These are phyloP conservation scores for Kodamaea anthophila DNA, from an alignment of 1,139 yeast genomes.

Conservation along the genomic window DNA sequence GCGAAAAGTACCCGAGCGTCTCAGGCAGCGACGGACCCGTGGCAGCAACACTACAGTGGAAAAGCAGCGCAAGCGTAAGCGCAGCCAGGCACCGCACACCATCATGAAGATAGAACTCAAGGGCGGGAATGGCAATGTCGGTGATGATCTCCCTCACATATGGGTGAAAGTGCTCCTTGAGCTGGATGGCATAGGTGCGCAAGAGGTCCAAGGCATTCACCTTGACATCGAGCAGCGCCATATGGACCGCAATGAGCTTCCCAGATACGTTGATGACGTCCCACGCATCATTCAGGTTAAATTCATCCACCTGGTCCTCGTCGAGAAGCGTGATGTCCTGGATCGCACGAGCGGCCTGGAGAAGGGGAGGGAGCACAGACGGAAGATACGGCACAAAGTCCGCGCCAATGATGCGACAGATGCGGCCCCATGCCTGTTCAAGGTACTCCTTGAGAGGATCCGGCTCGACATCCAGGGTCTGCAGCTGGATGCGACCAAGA, in stretches of 20 bases:
- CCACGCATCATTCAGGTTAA: constrained; percentile 86
- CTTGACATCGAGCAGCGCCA: constrained; percentile 88
- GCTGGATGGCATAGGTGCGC: constrained; percentile 79
- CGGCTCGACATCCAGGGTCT: constrained; percentile 50
- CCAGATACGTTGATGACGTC: constrained; percentile 90
- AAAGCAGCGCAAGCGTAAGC: constrained; percentile 69
- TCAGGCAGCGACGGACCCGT: constrained; percentile 52
- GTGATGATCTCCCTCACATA: constrained; percentile 75
- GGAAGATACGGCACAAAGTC: constrained; percentile 86
- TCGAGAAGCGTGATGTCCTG: constrained; percentile 87
- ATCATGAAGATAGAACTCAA: constrained; percentile 87
- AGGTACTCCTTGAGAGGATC: constrained; percentile 85
- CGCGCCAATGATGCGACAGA: constrained; percentile 78
- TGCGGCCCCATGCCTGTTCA: constrained; percentile 95
- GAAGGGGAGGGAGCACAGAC: constrained; percentile 82
- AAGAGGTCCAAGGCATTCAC: constrained; percentile 86
- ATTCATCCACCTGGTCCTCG: constrained; percentile 81
- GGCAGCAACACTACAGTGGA: constrained; percentile 63
- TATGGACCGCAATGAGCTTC: constrained; percentile 89
- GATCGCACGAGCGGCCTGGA: constrained; percentile 79
- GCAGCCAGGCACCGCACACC: constrained; percentile 93
- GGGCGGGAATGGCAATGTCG: constrained; percentile 80
- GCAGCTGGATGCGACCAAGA: constrained; percentile 72
- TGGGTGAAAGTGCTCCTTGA: constrained; percentile 76
- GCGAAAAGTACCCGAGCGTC: constrained; percentile 64